Conservation (phyloP, 176 grass and related monocot species). For the Aechmea fasciata region DNA sequence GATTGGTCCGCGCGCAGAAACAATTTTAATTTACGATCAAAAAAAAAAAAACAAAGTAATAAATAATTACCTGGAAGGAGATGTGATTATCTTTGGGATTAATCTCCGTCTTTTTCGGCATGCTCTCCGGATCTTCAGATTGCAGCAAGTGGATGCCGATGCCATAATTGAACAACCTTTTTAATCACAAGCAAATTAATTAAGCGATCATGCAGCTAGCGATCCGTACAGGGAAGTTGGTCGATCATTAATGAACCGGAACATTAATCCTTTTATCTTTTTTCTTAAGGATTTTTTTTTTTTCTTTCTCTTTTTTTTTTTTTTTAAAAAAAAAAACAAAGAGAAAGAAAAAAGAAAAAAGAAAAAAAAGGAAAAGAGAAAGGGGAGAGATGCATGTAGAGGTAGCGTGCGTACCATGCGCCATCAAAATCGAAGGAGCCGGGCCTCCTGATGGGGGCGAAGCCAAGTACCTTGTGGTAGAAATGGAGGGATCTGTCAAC, state of each 20-base stretch:
- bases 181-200: neutral
- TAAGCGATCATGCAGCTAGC: neutral
- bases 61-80: slow-evolving; percentile 65
- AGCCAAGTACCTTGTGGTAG: slow-evolving; percentile 81
- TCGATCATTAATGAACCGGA: neutral
- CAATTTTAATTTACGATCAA: too few species aligned
- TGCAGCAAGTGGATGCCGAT: slow-evolving; percentile 77
- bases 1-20: too few species aligned
- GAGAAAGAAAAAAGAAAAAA: neutral
- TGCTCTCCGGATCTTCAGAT: slow-evolving; percentile 36
- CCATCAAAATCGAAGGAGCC: slow-evolving; percentile 67
- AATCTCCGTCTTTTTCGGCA: slow-evolving; percentile 58
- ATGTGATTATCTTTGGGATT: slow-evolving; percentile 94
- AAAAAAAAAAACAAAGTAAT: neutral
- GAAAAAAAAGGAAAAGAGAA: neutral
- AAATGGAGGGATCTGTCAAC: slow-evolving; percentile 47
- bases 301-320: neutral
- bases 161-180: slow-evolving; percentile 78
- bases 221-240: neutral
- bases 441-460: slow-evolving; percentile 52
- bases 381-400: neutral
- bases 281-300: neutral
- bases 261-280: too few species aligned
- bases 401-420: slow-evolving; percentile 37
- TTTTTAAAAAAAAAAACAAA: neutral